Evolutionary conservation across 2,329 filamentous ascomycete genomes (phyloP).

Genomic region (Aspergillus intermedius): DNA sequence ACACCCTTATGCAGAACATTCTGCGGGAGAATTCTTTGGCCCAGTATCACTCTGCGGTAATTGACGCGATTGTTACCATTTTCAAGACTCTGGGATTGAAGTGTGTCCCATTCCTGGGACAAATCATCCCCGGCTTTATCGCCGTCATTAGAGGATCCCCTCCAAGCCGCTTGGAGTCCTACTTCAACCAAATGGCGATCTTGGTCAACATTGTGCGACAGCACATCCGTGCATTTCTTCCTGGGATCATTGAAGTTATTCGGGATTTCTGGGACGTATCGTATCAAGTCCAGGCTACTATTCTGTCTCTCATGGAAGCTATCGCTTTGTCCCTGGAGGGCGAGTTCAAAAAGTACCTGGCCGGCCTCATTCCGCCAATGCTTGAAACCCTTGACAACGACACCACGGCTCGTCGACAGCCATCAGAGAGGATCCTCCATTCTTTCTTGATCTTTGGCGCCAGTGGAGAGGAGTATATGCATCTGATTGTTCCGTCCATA

Average conservation of each 20-base stretch:
- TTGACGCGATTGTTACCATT: constrained; percentile 98
- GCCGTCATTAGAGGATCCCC: constrained; percentile 79
- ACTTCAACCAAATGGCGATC: constrained; percentile 93
- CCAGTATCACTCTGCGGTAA: constrained; percentile 86
- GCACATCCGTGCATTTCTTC: constrained; percentile 87
- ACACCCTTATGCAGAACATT: constrained; percentile 78
- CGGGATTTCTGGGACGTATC: constrained; percentile 85
- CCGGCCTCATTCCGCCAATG: constrained; percentile 84
- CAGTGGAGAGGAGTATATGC: constrained; percentile 98
- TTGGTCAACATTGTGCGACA: constrained; percentile 93
- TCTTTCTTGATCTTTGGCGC: constrained; percentile 94
- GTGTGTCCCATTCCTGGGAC: constrained; percentile 87
- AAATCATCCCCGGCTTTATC: constrained; percentile 91
- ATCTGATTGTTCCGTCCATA: constrained; percentile 92
- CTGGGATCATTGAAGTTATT: constrained; percentile 76
- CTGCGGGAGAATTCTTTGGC: constrained; percentile 83
- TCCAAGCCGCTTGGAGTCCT: constrained; percentile 75
- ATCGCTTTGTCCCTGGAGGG: constrained; percentile 91
- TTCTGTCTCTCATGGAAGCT: constrained; percentile 84
- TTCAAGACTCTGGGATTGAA: constrained; percentile 94
- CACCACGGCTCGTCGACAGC: constrained; percentile 63
- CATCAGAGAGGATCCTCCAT: constrained; percentile 86
- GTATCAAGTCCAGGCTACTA: constrained; percentile 77
- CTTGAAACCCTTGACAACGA: constrained; percentile 89
- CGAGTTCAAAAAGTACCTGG: constrained; percentile 95